These are phyloP conservation scores for Acer campestre DNA, from an alignment of 345 rosid genomes.

Conservation along the genomic window DNA sequence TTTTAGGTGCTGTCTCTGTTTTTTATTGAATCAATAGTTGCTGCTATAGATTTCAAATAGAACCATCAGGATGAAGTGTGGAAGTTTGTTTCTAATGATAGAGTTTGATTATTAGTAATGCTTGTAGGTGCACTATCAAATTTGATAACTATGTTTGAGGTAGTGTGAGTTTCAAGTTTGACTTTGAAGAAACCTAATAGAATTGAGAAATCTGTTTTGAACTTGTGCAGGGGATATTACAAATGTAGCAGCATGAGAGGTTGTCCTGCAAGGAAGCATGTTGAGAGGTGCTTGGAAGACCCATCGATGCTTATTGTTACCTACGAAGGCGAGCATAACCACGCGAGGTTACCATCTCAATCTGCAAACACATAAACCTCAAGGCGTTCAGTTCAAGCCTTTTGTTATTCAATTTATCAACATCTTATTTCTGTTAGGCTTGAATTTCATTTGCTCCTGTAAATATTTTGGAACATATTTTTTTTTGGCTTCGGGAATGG, in stretches of 20 bases:
- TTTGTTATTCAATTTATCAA: conserved; percentile 16
- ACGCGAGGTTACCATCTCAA: conserved; percentile 65
- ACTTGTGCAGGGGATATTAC: conserved; percentile 82
- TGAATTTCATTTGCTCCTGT: conserved; percentile 47
- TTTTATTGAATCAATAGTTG: not conserved
- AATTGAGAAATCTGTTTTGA: not conserved
- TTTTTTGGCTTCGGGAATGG: conserved; percentile 15
- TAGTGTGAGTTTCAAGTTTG: not conserved
- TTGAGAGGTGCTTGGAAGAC: conserved; percentile 92
- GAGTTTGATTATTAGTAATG: conserved; percentile 2
- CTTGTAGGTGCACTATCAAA: conserved; percentile 16
- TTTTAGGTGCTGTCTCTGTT: not conserved
- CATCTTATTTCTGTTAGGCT: conserved; percentile 20
- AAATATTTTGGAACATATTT: conserved; percentile 48
- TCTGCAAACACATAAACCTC: conserved; percentile 54
- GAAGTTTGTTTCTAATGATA: not conserved
- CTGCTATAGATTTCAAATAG: not conserved
- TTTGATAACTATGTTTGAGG: not conserved
- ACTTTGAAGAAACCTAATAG: not conserved
- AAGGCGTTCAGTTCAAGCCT: conserved; percentile 20
- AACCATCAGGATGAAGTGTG: not conserved
- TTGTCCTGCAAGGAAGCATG: conserved; percentile 99
- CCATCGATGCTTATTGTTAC: conserved; percentile 91
- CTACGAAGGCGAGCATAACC: conserved; percentile 97
- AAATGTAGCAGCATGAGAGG: conserved; percentile 99